Percentiles rank a stretch among this genome's conserved stretches.
Conservation (phyloP, 441 rosid species). For the Flueggea neowawraea region DNA sequence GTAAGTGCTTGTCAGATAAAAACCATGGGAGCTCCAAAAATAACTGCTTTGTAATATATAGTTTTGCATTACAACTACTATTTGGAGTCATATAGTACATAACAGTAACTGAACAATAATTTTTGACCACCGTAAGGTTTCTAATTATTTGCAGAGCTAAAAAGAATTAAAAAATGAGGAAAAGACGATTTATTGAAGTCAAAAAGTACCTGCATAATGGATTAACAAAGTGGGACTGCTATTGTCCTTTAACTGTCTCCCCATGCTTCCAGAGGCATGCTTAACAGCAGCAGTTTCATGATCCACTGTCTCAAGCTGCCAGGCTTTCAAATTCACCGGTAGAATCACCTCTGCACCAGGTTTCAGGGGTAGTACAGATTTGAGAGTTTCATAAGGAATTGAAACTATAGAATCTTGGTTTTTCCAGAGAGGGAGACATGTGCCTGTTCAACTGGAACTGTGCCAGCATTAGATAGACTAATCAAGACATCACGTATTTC, state of each 20-base stretch:
- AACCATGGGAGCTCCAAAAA: not conserved
- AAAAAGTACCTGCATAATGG: slow-evolving; percentile 77
- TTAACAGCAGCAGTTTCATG: slow-evolving; percentile 50
- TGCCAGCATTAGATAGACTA: slow-evolving; percentile 93
- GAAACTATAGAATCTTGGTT: slow-evolving; percentile 92
- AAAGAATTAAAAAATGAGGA: not conserved
- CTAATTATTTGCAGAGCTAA: not conserved
- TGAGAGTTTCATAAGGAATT: slow-evolving; percentile 59
- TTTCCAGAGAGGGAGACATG: slow-evolving; percentile 93
- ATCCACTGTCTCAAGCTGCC: slow-evolving; percentile 76
- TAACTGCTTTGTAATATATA: no score
- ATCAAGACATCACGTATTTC: slow-evolving; percentile 85
- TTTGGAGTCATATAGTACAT: no score
- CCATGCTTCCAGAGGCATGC: slow-evolving; percentile 50
- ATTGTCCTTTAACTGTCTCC: slow-evolving; percentile 70
- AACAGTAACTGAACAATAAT: no score
- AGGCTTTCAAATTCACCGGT: slow-evolving; percentile 88
- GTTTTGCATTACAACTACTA: no score
- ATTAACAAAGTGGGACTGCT: slow-evolving; percentile 79
- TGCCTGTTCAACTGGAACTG: slow-evolving; percentile 88
- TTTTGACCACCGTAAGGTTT: no score
- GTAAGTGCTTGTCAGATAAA: no score
- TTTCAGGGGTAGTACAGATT: slow-evolving; percentile 81
- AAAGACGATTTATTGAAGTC: not conserved
- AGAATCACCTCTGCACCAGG: slow-evolving; percentile 93